phyloP scores from a whole-genome alignment of 2,329 filamentous ascomycete genomes.

The Fusarium sterilihyphosum region DNA sequence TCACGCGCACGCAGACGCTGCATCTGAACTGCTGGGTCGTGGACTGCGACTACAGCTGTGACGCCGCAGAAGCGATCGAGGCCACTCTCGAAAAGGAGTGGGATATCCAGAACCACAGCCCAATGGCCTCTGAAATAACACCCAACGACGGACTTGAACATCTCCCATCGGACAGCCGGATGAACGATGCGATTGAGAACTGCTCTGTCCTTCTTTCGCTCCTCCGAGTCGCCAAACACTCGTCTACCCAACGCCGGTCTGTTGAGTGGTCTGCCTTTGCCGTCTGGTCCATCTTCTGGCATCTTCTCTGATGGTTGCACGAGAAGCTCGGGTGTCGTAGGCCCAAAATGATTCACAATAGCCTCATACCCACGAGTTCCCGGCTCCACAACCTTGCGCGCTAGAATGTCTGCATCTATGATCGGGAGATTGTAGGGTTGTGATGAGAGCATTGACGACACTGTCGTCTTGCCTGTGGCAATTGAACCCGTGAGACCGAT shows the following conservation, averaged over 20 bases:
- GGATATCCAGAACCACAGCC: constrained; percentile 93
- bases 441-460: constrained; percentile 82
- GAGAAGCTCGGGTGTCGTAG: constrained; percentile 87
- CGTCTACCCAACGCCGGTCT: constrained; percentile 83
- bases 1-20: constrained; percentile 79
- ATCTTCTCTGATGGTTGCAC: constrained; percentile 65
- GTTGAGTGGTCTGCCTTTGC: constrained; percentile 81
- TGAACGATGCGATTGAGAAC: constrained; percentile 92
- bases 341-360: constrained; percentile 83
- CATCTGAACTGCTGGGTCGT: constrained; percentile 85
- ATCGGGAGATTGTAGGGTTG: constrained; percentile 88
- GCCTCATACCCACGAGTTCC: constrained; percentile 84
- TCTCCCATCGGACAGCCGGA: constrained; percentile 84
- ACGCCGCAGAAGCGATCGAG: constrained; percentile 88
- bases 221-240: constrained; percentile 84
- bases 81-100: constrained; percentile 87
- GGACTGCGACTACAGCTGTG: constrained; percentile 87
- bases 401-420: constrained; percentile 92
- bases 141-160: constrained; percentile 78
- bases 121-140: constrained; percentile 81
- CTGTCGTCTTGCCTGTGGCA: constrained; percentile 97
- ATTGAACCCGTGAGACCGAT: constrained; percentile 97
- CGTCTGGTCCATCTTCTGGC: constrained; percentile 63
- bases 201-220: constrained; percentile 75
- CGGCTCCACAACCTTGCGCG: constrained; percentile 93